Evolutionary conservation across 148 eudicot genomes (phyloP).

Genomic region (Chenopodium suecicum): DNA sequence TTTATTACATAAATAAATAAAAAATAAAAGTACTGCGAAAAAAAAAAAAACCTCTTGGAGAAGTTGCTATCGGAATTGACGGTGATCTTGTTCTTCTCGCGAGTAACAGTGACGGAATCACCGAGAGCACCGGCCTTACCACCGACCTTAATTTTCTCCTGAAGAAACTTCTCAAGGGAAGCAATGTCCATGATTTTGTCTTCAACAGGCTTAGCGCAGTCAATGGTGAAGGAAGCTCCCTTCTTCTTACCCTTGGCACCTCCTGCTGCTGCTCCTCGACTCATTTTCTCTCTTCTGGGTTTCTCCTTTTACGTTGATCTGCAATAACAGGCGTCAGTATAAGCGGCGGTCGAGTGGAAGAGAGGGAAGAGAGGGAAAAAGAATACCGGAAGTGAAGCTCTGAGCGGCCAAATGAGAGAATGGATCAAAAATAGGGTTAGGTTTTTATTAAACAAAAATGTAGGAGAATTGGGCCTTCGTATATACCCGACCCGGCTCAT

Average conservation of each 20-base stretch:
- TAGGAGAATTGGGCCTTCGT: no score
- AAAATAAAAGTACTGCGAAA: no score
- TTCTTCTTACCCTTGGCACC: constrained; percentile 66
- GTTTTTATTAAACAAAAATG: no score
- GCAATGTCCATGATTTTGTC: constrained; percentile 81
- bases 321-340: no score
- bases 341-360: no score
- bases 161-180: constrained; percentile 70
- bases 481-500: no score
- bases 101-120: constrained; percentile 58
- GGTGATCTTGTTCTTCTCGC: constrained; percentile 68
- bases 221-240: constrained; percentile 52
- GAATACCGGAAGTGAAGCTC: no score
- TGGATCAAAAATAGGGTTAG: no score
- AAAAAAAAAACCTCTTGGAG: constrained; percentile 49
- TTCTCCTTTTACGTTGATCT: no score
- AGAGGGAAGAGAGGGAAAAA: no score
- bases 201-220: constrained; percentile 72
- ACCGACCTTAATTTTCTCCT: constrained; percentile 72
- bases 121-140: constrained; percentile 76
- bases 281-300: constrained; percentile 35
- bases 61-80: constrained; percentile 29
- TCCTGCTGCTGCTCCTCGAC: constrained; percentile 42
- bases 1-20: no score
- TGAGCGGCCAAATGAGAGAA: no score